Base-by-base conservation (phyloP, 2,329 filamentous ascomycete genomes). In the Allantophomopsis cytisporea region DNA sequence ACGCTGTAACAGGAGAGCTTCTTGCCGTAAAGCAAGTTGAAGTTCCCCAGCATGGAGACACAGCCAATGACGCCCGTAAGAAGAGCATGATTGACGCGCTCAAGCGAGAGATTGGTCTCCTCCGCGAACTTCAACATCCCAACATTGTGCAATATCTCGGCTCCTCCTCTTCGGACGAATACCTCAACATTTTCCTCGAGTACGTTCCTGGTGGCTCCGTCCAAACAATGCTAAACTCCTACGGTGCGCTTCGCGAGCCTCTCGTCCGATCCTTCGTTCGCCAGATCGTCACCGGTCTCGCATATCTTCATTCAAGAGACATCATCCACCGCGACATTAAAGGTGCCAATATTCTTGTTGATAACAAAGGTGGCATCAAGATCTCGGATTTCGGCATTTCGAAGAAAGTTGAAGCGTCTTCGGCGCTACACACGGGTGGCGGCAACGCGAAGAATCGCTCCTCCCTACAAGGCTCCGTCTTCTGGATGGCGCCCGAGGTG, bases 321-420 rank as follows among this genome's bases (percentile, higher is more conserved):
- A 98, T 98, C 55, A 96, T 98, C 51, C 91, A 98, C 59, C 83
- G 91, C 44, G 91, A 98, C 56, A 96, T 98, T 72, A 98, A 98
- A 66, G 91, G 91, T 36, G 91, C 91, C 59, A 98, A 98, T 57
- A 94, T 98, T 50, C 77, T 98, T 5, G 91, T 98, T 41, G 91
- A 98, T 65, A 96, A 96, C 68, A 95, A 96, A 63, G 91, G 91
- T 42, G 89, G 85, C 7, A 94, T 98, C 64, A 98, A 98, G 65
- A 98, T 98, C 48, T 96, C 89, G 7, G 91, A 98, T 68, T 98
- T 98, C 52, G 91, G 91, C 56, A 96, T 98, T 57, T 93, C 84
- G 44, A 98, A 98, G 69, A 93, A 94, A 59, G 83, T 96, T 32
- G 89, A 96, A 61, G 87, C 87, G 12, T 81, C 85, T 41, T 91